Evolutionary conservation across 805 yeast species (phyloP), one percentile per base, ranked within the genome.

Genomic region (Cyberlindnera japonica): DNA sequence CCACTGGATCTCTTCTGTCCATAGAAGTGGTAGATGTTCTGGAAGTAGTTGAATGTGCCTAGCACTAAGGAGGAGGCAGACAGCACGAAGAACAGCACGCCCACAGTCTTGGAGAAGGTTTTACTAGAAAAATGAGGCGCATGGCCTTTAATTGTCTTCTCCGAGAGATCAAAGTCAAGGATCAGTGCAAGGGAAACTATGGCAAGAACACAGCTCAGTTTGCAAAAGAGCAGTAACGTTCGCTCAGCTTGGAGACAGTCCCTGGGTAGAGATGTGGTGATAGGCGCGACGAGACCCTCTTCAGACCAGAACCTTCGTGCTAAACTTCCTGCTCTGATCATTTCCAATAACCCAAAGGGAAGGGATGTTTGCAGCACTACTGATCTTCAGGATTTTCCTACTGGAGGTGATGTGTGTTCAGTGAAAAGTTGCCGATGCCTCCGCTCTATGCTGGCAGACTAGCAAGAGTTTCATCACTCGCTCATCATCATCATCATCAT

Each of bases 171-270:
- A 15, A 43, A 44, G 29, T 57, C 52, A 5, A 49, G n/a, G 12
- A 54, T 17, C 25, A 55, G 40, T 1, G 54, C 50, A 17, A 57
- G 22, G 9, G 55, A 47, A 26, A 49, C 22, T 9, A 55, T 25
- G 2, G 51, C 46, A 2, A 57, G 41, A 0, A 41, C 33, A 0
- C 51, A 51, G 2, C 55, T 43, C 9, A 54, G 45, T 28, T 55
- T 55, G 44, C 51, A 50, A 21, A 46, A 42, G 16, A 49, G 49
- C 7, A 57, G 41, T 9, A 55, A 19, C 0, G 59, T 48, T 12
- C 59, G 36, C 32, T 57, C 61, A 3, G 55, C 55, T 33, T 57
- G 61, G 5, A 57, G 38, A 37, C 59, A 54, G 40, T 57, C 61
- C 19, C 59, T 44, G 1, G 61, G 57, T 0, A 55, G 36, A 1